Percentiles rank a stretch among this genome's conserved stretches.
Conservation (phyloP, 495 filamentous ascomycete species). For the Bacidia gigantensis region DNA sequence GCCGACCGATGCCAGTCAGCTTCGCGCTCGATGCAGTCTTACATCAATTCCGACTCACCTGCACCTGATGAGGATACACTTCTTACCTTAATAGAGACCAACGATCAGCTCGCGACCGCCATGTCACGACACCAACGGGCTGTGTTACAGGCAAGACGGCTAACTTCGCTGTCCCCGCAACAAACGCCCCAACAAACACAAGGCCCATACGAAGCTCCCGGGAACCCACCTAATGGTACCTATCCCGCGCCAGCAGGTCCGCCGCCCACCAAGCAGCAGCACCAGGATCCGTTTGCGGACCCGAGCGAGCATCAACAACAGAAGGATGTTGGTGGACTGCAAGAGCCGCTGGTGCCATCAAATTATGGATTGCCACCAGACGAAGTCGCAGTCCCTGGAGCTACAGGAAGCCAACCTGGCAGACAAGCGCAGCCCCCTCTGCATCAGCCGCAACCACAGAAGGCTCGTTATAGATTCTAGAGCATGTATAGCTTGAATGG, state of each 20-base stretch:
- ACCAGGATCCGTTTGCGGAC: slow-evolving; percentile 11
- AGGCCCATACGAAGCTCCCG: slow-evolving; percentile 6
- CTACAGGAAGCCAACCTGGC: background rate
- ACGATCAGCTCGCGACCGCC: slow-evolving; percentile 69
- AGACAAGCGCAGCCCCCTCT: background rate
- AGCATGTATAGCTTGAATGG: background rate
- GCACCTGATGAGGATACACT: slow-evolving; percentile 85
- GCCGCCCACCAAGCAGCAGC: background rate
- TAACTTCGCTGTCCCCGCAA: slow-evolving; percentile 19
- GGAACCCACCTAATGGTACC: background rate
- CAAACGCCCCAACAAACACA: background rate
- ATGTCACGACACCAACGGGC: slow-evolving; percentile 70
- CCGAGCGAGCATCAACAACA: slow-evolving; percentile 1
- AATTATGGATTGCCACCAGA: slow-evolving; percentile 10
- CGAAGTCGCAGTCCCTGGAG: background rate
- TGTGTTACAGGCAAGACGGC: slow-evolving; percentile 52
- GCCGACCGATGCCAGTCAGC: slow-evolving; percentile 72
- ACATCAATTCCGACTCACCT: slow-evolving; percentile 67
- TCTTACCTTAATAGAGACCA: slow-evolving; percentile 83
- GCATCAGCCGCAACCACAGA: background rate
- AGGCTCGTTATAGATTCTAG: background rate
- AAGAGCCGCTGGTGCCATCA: slow-evolving; percentile 1
- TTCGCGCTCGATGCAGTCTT: slow-evolving; percentile 61
- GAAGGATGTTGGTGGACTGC: background rate
- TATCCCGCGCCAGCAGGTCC: background rate